phyloP scores from a whole-genome alignment of 192 early-diverging fungal genomes.

The Gaertneriomyces sp. region DNA sequence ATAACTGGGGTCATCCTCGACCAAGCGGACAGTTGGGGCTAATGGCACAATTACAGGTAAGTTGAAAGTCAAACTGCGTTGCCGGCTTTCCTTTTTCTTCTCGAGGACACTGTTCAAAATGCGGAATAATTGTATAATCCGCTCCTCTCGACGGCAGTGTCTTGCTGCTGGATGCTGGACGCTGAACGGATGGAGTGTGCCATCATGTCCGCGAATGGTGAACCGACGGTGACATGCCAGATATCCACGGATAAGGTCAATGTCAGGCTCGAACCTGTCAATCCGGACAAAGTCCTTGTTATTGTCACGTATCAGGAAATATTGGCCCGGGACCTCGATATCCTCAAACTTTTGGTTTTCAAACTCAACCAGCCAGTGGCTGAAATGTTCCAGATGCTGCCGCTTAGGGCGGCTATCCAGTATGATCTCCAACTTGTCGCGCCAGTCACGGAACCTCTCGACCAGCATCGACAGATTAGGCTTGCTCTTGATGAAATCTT shows the following conservation, averaged over 20 bases:
- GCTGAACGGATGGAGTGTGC: slow-evolving; percentile 82
- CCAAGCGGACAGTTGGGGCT: slow-evolving; percentile 85
- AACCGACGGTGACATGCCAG: slow-evolving; percentile 71
- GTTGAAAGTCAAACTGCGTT: slow-evolving; percentile 75
- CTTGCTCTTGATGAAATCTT: slow-evolving; percentile 87
- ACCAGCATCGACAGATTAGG: slow-evolving; percentile 82
- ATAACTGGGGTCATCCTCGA: slow-evolving; percentile 89
- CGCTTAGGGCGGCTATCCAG: slow-evolving; percentile 77
- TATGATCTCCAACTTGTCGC: slow-evolving; percentile 85
- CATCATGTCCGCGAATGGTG: slow-evolving; percentile 88
- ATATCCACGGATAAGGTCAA: slow-evolving; percentile 78
- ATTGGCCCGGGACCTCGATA: slow-evolving; percentile 98
- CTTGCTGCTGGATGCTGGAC: slow-evolving; percentile 91
- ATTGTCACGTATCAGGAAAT: slow-evolving; percentile 76
- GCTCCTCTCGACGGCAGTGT: slow-evolving; percentile 89
- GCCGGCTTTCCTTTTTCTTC: slow-evolving; percentile 74
- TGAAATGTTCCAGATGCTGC: slow-evolving; percentile 82
- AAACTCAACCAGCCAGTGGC: slow-evolving; percentile 94
- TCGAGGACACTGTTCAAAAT: slow-evolving; percentile 86
- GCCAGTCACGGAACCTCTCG: slow-evolving; percentile 84
- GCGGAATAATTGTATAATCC: slow-evolving; percentile 91
- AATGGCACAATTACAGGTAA: slow-evolving; percentile 90
- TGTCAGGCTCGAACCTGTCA: slow-evolving; percentile 88
- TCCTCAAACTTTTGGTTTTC: slow-evolving; percentile 98
- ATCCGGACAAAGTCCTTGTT: slow-evolving; percentile 92